Evolutionary conservation across 352 stramenopile species (phyloP), one percentile per base, ranked within the genome.

Genomic region (Globisporangium barbulae): DNA sequence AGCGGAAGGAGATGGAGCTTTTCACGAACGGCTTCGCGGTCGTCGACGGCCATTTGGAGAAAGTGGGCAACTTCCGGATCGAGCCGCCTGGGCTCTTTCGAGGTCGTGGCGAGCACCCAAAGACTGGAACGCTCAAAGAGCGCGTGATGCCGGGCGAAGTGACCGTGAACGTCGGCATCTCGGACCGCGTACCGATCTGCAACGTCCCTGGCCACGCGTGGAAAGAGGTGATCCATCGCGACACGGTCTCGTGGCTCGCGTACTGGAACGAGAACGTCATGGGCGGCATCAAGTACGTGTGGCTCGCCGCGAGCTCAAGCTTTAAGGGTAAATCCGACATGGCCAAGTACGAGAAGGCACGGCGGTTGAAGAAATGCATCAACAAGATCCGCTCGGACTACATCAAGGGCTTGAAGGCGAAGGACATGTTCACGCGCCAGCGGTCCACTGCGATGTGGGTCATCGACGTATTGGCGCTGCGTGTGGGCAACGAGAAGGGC

Each of bases 271-370:
- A 99, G 71, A 99, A 99, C 69, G 97, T 99, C 52, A 98, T 98
- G 83, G 87, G 85, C 49, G 90, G 96, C 57, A 98, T 96, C 68
- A 99, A 99, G 76, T 99, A 99, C 82, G 98, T 99, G 62, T 98
- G 98, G 74, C 89, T 99, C 35, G 96, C 97, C 0, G 97, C 97
- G 42, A 97, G 90, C 58, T 99, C 93, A 13, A 98, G 90, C 64
- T 99, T 99, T 76, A 99, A 99, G 85, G 98, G 98, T 25, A 99
- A 99, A 73, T 96, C 89, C 39, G 98, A 99, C 78, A 81, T 98
- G 73, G 89, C 84, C 59, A 99, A 99, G 75, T 99, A 99, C 74
- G 97, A 99, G 69, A 99, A 99, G 75, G 98, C 98, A 25, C 96
- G 97, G 8, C 82, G 89, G 54, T 79, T 99, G 21, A 99, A 99